These are phyloP conservation scores for Zymoseptoria tritici DNA, from an alignment of 2,329 filamentous ascomycete species.

Conservation along the genomic window DNA sequence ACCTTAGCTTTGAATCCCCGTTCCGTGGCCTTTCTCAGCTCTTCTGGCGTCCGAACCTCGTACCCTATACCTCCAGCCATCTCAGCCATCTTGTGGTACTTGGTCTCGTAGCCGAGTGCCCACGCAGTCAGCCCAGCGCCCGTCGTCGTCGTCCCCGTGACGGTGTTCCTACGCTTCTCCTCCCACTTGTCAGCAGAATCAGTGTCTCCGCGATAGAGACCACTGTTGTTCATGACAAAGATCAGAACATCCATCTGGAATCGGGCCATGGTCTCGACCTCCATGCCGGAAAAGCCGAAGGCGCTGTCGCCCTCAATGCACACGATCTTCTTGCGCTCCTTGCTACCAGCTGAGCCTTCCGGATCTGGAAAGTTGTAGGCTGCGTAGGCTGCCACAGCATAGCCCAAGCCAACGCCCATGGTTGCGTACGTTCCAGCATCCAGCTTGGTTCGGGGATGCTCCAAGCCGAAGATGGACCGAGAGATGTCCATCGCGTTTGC, in stretches of 20 bases:
- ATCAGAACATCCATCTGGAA: slow-evolving; percentile 44
- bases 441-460: slow-evolving; percentile 48
- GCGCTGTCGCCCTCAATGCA: slow-evolving; percentile 50
- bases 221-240: slow-evolving; percentile 42
- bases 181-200: slow-evolving; percentile 37
- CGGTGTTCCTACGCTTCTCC: slow-evolving; percentile 37
- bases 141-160: slow-evolving; percentile 25
- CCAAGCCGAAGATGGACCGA: slow-evolving; percentile 46
- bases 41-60: slow-evolving; percentile 45
- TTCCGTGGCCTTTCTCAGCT: slow-evolving; percentile 44
- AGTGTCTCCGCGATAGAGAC: slow-evolving; percentile 33
- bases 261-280: slow-evolving; percentile 50
- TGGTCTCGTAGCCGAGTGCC: slow-evolving; percentile 44
- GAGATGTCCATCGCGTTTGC: slow-evolving; percentile 57
- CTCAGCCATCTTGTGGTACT: slow-evolving; percentile 49
- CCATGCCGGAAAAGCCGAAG: slow-evolving; percentile 49
- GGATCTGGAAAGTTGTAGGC: slow-evolving; percentile 44
- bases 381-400: slow-evolving; percentile 49
- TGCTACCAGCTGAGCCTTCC: slow-evolving; percentile 28
- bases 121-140: slow-evolving; percentile 43
- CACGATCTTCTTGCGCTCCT: slow-evolving; percentile 44
- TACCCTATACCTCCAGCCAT: slow-evolving; percentile 49
- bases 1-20: slow-evolving; percentile 43
- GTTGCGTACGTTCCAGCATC: slow-evolving; percentile 54
- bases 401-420: slow-evolving; percentile 53